Base-by-base conservation (phyloP, 352 stramenopile species). In the Phytophthora pinifolia region DNA sequence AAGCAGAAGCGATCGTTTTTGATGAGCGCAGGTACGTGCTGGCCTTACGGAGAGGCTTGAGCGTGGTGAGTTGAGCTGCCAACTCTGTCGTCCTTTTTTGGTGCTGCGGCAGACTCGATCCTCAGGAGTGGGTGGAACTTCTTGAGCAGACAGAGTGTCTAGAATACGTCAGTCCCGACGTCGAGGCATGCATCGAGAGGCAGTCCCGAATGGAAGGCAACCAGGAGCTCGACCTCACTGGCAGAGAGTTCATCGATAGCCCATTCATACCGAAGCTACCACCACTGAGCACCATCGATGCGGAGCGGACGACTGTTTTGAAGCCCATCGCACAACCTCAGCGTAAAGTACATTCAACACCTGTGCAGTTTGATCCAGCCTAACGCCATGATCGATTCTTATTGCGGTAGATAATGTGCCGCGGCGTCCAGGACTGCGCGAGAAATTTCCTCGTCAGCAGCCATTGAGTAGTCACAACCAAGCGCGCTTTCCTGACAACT, bases 111-210 rank as follows among this genome's bases (percentile, higher is more conserved):
- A 76, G 62, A 9, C 39, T 79, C 6, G 59, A 62, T 9, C 46
- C 60, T 9, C 55, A 46, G 7, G 76, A 87, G 27, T 92, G 79
- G 82, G 61, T 84, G 1, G 72, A 85, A n/a, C 37, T 92, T 6
- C 59, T 92, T 12, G 51, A 70, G 1, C 59, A 64, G 15, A 53
- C 54, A 0, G 69, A 79, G 22, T 70, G 47, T 13, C 36, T 83
- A 2, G 72, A 88, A 30, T 92, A 92, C 46, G 56, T 86, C 38
- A 92, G 83, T 13, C 83, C 83, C 9, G 79, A 92, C 29, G 53
- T 92, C 14, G 60, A 76, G 3, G 35, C 52, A 4, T 86, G 62
- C 31, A 65, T 92, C 6, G 54, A 59, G 14, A 43, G 37, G 0
- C 65, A 87, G 6, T 59, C 33, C 6, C 47, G 51, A 9, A 52